Base-by-base conservation (phyloP, 2,329 filamentous ascomycete genomes). In the Alternaria triticina region DNA sequence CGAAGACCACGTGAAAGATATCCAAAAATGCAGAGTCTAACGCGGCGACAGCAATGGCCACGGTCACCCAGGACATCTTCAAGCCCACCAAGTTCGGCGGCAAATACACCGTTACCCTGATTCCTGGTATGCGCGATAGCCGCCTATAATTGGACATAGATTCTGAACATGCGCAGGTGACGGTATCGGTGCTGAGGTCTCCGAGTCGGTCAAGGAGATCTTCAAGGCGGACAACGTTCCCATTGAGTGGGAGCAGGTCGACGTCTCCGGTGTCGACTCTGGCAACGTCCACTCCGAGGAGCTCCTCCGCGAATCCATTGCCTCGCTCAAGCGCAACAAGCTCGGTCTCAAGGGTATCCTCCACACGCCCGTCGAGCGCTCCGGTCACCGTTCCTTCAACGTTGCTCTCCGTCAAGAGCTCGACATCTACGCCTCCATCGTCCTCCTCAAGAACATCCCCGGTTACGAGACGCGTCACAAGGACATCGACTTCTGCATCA, bases 191-290 rank as follows among this genome's bases (percentile, higher is more conserved):
- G 93, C 93, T 82, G 96, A 99, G 86, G 94, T 98, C 67, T 94
- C 95, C 77, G 94, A 98, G 85, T 96, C 93, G 69, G 95, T 99
- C 82, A 97, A 97, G 90, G 96, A 95, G 74, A 91, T 99, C 83
- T 98, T 98, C 91, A 98, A 97, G 89, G 94, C 95, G 81, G 95
- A 98, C 87, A 98, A 97, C 81, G 95, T 97, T 57, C 96, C 96
- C 78, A 90, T 99, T 77, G 94, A 97, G 84, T 98, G 96, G 95
- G 96, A 99, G 84, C 94, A 98, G 86, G 88, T 99, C 76, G 94
- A 97, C 81, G 95, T 97, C 50, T 94, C 93, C 27, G 96, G 96
- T 82, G 88, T 98, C 70, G 92, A 95, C 80, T 89, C 90, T 64
- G 92, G 92, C 77, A 88, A 89, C 82, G 93, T 94, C 84, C 91